phyloP scores from a whole-genome alignment of 2,329 filamentous ascomycete species.

The Trichoderma pleuroti region DNA sequence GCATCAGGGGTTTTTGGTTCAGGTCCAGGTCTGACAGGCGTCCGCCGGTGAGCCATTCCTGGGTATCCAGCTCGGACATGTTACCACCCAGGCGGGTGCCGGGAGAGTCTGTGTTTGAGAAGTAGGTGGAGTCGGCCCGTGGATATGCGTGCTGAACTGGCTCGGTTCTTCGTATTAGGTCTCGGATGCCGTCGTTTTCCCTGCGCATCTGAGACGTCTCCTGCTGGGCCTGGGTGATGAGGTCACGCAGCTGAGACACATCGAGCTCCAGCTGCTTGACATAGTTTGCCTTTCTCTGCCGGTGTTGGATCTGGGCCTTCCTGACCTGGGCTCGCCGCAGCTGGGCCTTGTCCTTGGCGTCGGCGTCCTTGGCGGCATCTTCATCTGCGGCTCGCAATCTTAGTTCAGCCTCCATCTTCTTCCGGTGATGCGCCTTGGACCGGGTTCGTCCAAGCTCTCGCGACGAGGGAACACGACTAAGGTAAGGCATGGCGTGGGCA shows the following conservation, averaged over 20 bases:
- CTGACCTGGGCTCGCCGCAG: slow-evolving; percentile 50
- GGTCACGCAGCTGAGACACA: slow-evolving; percentile 44
- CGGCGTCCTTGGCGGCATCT: slow-evolving; percentile 17
- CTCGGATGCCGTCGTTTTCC: slow-evolving; percentile 45
- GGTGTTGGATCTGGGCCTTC: slow-evolving; percentile 52
- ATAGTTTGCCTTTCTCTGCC: slow-evolving; percentile 55
- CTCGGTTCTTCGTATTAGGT: slow-evolving; percentile 31
- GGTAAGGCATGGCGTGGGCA: slow-evolving; percentile 9
- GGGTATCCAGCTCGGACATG: neutral
- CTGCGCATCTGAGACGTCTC: slow-evolving; percentile 36
- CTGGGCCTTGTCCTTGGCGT: slow-evolving; percentile 41
- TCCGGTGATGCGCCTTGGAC: neutral
- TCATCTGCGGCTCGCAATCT: neutral
- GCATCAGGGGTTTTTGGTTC: slow-evolving; percentile 13
- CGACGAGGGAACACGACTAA: slow-evolving; percentile 4
- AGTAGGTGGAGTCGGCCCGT: slow-evolving; percentile 7
- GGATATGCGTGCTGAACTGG: slow-evolving; percentile 13
- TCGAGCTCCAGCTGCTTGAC: slow-evolving; percentile 53
- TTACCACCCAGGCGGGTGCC: neutral
- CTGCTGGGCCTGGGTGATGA: slow-evolving; percentile 42
- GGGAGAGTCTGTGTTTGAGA: neutral
- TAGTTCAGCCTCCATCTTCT: slow-evolving; percentile 15
- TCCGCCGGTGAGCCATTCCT: slow-evolving; percentile 8
- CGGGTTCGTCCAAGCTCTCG: neutral
- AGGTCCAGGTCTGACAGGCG: slow-evolving; percentile 9